Percentiles rank a stretch among this genome's conserved stretches.
Conservation (phyloP, 495 filamentous ascomycete genomes). For the Aspergillus incahuasiensis region DNA sequence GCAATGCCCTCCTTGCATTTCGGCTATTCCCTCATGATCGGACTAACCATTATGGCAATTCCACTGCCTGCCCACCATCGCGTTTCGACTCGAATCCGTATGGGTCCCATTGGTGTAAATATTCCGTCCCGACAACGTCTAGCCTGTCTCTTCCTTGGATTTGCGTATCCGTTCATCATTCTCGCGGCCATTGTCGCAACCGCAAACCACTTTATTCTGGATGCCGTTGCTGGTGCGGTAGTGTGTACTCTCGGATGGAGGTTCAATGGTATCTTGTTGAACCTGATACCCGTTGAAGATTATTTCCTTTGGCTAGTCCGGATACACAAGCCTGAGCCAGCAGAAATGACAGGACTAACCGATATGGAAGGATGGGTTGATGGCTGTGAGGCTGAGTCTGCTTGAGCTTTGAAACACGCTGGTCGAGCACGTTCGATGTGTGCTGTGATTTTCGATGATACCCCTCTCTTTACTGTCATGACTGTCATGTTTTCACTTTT, state of each 20-base stretch:
- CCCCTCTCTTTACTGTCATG: slow-evolving; percentile 10
- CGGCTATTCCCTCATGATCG: slow-evolving; percentile 73
- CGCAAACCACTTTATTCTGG: slow-evolving; percentile 70
- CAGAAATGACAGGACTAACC: slow-evolving; percentile 13
- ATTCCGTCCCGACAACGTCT: slow-evolving; percentile 43
- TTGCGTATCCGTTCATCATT: slow-evolving; percentile 61
- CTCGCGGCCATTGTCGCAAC: slow-evolving; percentile 66
- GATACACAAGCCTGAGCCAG: slow-evolving; percentile 55
- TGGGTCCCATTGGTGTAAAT: slow-evolving; percentile 20
- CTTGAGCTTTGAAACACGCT: background rate
- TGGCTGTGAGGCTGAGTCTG: slow-evolving; percentile 16
- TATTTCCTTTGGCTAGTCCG: slow-evolving; percentile 59
- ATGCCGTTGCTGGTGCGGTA: slow-evolving; percentile 61
- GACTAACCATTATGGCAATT: slow-evolving; percentile 58
- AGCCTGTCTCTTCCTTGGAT: slow-evolving; percentile 46
- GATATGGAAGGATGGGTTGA: slow-evolving; percentile 19
- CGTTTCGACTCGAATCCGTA: slow-evolving; percentile 20
- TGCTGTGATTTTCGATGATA: slow-evolving; percentile 11
- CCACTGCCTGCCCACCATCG: slow-evolving; percentile 39
- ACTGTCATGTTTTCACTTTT: slow-evolving; percentile 1
- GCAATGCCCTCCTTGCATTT: slow-evolving; percentile 82
- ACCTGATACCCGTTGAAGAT: slow-evolving; percentile 59
- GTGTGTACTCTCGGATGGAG: slow-evolving; percentile 55
- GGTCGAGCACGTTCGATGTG: background rate
- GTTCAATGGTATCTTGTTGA: slow-evolving; percentile 55